Conservation (phyloP, 2,329 filamentous ascomycete genomes). For the Venturia nashicola region DNA sequence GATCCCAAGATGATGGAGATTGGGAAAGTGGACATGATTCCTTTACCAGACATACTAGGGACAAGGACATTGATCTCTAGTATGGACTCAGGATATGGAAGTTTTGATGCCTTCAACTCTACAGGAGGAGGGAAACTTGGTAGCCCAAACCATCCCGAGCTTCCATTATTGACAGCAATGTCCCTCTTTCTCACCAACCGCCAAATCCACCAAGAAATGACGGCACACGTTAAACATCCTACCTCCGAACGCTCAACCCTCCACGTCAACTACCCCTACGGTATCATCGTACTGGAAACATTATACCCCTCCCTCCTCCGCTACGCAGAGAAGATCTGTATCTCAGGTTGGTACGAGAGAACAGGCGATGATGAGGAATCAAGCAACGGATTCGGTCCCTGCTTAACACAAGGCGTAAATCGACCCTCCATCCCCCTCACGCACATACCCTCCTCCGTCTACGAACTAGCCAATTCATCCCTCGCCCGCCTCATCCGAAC, state of each 20-base stretch:
- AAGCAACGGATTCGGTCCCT: too few species aligned
- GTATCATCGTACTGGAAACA: conserved; percentile 6
- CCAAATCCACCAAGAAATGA: conserved; percentile 8
- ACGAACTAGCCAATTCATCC: not conserved
- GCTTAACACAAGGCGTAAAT: not conserved
- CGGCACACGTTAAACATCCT: not conserved
- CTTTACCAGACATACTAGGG: not conserved
- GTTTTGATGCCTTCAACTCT: not conserved
- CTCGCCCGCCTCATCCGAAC: not conserved
- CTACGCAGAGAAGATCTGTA: not conserved
- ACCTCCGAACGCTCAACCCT: not conserved
- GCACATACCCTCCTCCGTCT: not conserved
- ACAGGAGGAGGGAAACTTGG: not conserved
- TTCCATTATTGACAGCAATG: not conserved
- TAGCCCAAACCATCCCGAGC: not conserved
- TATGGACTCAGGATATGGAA: conserved; percentile 9
- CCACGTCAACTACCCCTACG: conserved; percentile 9
- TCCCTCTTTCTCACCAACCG: conserved; percentile 3
- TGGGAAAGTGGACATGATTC: not conserved
- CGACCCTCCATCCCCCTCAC: not conserved
- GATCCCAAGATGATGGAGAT: conserved; percentile 3
- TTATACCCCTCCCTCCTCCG: conserved; percentile 4
- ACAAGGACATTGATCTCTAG: not conserved
- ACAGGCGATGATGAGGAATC: not conserved
- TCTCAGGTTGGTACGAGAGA: not conserved